A percentile compares a stretch with the other conserved stretches of the same genome.
These are phyloP conservation scores for Gryganskiella cystojenkinii DNA, from an alignment of 192 early-diverging fungal genomes.

Conservation along the genomic window DNA sequence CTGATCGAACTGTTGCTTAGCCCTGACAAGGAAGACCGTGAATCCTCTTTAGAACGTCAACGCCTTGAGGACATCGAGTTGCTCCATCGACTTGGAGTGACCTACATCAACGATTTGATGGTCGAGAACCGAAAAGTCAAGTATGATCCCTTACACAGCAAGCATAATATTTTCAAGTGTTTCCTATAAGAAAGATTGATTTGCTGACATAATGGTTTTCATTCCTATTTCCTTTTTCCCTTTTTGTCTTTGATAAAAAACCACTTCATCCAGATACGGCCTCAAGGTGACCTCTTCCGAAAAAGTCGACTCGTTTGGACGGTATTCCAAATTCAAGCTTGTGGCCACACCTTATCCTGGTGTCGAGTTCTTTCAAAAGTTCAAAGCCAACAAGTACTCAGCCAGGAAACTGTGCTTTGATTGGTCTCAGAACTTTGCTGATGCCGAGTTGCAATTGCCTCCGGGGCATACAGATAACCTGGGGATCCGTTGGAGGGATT, in stretches of 20 bases:
- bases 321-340: conserved; percentile 51
- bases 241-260: no score
- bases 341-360: conserved; percentile 54
- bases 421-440: conserved; percentile 54
- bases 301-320: conserved; percentile 47
- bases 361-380: conserved; percentile 55
- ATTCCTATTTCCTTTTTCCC: not conserved
- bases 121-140: conserved; percentile 58
- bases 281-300: conserved; percentile 54
- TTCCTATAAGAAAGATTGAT: no score
- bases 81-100: conserved; percentile 43
- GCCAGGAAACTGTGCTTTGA: conserved; percentile 49
- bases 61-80: conserved; percentile 48
- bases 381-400: conserved; percentile 53
- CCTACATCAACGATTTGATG: conserved; percentile 54
- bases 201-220: not conserved
- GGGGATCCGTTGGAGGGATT: conserved; percentile 36
- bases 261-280: conserved; percentile 25
- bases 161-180: no score
- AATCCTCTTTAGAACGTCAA: conserved; percentile 49
- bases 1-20: not conserved
- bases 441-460: conserved; percentile 48
- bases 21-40: conserved; percentile 49
- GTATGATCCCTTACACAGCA: conserved; percentile 14
- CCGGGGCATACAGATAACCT: conserved; percentile 30